Base-by-base conservation (phyloP, 805 yeast species). In the Hanseniaspora occidentalis region DNA sequence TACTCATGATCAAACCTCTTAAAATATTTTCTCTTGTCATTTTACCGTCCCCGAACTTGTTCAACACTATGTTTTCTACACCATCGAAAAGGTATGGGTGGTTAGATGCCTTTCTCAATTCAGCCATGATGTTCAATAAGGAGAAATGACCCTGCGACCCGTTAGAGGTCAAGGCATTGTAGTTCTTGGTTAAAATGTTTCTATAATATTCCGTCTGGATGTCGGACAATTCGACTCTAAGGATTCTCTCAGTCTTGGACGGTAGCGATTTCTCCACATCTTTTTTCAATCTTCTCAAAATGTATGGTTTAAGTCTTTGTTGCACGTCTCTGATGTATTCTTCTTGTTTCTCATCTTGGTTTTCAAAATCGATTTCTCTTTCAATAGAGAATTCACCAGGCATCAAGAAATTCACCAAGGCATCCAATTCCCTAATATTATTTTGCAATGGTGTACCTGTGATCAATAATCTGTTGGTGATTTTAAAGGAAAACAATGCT, bases 361-460 rank as follows among this genome's bases (percentile, higher is more conserved):
- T 73, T 52, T 86, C 96, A 57, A 89, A 86, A 64, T 89, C 96
- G 60, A 92, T 89, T 57, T 89, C 97, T 60, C 84, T 94, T 47
- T 88, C 95, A 49, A 92, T 89, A 41, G 70, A 68, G 49, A 89
- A 79, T 51, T 77, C 79, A 0, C 97, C 97, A 0, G 98, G 98
- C 95, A 86, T 88, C 54, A 92, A 69, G 60, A 92, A 92, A 57
- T 92, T 84, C 36, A 94, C 86, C 47, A 92, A 69, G 0, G 99
- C 97, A 2, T 95, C 96, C 50, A 92, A 69, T 62, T 92, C 99
- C 53, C 85, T 84, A 50, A 92, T 79, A 57, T 92, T 92, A 55
- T 92, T 92, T 59, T 92, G 99, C 47, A 92, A 69, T 6, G 99
- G 99, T 1, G 99, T 92, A 65, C 99, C 99, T 3, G 99, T 92